phyloP scores from a whole-genome alignment of 257 asterid genomes.

The Capsicum baccatum region DNA sequence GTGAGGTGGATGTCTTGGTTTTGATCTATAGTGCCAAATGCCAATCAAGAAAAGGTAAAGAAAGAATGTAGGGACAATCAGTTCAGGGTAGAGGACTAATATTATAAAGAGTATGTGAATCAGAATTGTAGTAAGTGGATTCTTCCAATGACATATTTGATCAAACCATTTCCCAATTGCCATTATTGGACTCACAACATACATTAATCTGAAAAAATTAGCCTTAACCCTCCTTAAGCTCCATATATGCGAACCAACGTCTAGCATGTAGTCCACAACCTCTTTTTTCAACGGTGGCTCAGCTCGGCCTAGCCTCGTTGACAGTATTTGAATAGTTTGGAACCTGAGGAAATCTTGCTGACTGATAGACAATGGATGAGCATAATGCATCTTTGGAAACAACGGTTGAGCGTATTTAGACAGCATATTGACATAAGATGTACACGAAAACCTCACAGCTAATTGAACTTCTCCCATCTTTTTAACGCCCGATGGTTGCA shows the following conservation, averaged over 20 bases:
- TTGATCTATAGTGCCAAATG: slow-evolving; percentile 69
- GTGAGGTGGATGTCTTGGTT: slow-evolving; percentile 88
- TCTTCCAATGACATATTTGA: slow-evolving; percentile 76
- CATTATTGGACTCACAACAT: slow-evolving; percentile 51
- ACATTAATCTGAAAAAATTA: slow-evolving; percentile 58
- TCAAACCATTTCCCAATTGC: slow-evolving; percentile 67
- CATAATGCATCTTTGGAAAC: slow-evolving; percentile 83
- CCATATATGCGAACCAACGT: slow-evolving; percentile 77
- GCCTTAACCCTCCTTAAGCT: slow-evolving; percentile 82
- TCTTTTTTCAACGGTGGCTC: slow-evolving; percentile 83
- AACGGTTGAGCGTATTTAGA: slow-evolving; percentile 63
- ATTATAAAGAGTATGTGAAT: slow-evolving; percentile 67
- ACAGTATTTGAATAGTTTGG: slow-evolving; percentile 60
- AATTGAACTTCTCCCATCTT: slow-evolving; percentile 85
- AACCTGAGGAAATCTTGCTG: slow-evolving; percentile 59
- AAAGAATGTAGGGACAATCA: slow-evolving; percentile 71
- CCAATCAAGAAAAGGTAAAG: slow-evolving; percentile 73
- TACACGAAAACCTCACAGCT: slow-evolving; percentile 75
- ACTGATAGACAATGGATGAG: slow-evolving; percentile 61
- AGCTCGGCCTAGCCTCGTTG: slow-evolving; percentile 59
- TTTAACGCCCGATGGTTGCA: slow-evolving; percentile 69
- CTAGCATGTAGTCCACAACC: slow-evolving; percentile 69
- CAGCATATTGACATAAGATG: slow-evolving; percentile 70
- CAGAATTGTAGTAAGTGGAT: slow-evolving; percentile 78
- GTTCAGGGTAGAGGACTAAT: slow-evolving; percentile 61